A percentile compares a stretch with the other conserved stretches of the same genome.
Conservation (phyloP, 2,329 filamentous ascomycete species). For the Cladosporium halotolerans region DNA sequence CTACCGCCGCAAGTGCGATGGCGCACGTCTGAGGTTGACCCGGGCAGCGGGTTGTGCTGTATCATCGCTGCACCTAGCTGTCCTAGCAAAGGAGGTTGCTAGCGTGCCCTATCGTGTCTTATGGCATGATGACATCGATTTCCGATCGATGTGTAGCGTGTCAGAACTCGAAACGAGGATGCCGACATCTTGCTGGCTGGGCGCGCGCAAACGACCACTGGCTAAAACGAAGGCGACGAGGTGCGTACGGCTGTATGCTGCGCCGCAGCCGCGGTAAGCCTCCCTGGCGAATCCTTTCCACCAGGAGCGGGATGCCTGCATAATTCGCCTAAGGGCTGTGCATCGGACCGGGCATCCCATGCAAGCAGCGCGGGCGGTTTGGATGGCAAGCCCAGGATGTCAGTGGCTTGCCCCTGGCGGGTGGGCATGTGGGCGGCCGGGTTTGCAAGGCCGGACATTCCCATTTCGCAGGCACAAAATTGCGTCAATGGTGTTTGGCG, state of each 20-base stretch:
- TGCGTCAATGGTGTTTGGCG: background rate
- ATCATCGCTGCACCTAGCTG: no score
- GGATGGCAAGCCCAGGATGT: no score
- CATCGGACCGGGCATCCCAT: constrained; percentile 4
- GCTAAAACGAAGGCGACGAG: no score
- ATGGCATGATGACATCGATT: no score
- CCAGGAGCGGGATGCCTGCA: constrained; percentile 1
- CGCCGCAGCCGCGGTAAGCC: background rate
- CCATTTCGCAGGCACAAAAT: background rate
- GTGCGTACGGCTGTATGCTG: background rate
- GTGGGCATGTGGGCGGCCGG: no score
- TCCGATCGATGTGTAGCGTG: background rate
- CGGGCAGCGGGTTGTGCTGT: no score
- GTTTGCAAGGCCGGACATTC: no score
- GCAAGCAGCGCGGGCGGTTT: background rate
- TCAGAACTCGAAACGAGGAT: background rate
- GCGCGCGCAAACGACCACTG: no score
- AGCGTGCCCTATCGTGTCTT: no score
- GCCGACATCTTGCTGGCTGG: no score
- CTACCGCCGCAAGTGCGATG: background rate
- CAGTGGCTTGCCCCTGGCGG: constrained; percentile 3
- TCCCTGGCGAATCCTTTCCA: background rate
- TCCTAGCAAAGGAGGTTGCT: no score
- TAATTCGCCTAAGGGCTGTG: background rate
- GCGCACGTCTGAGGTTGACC: no score